Evolutionary conservation across 179 eudicot species (phyloP).

Genomic region (Pouteria campechiana): DNA sequence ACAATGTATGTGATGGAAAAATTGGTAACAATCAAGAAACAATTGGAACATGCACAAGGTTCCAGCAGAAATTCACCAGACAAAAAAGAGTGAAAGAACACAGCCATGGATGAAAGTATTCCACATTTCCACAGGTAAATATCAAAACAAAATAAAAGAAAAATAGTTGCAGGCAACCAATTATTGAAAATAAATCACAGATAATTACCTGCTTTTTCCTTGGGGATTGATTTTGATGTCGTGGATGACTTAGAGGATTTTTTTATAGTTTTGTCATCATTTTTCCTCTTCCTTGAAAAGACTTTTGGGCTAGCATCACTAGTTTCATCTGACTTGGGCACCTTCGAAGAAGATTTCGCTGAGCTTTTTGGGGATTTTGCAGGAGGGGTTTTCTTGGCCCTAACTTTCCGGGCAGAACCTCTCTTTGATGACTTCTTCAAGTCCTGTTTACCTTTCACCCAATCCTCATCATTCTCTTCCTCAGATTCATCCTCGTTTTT

Average conservation of each 20-base stretch:
- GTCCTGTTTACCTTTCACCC: constrained; percentile 20
- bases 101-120: too few species aligned
- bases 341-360: constrained; percentile 35
- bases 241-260: constrained; percentile 46
- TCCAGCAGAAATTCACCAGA: too few species aligned
- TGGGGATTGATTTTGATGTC: constrained; percentile 47
- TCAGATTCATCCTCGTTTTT: constrained; percentile 44
- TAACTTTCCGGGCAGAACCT: constrained; percentile 34
- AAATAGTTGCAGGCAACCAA: too few species aligned
- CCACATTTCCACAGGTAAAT: too few species aligned
- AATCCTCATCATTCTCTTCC: constrained; percentile 55
- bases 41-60: too few species aligned
- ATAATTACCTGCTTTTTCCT: constrained; percentile 38
- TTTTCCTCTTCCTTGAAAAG: constrained; percentile 63
- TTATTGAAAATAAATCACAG: constrained; percentile 1
- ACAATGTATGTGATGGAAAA: too few species aligned
- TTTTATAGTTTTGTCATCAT: constrained; percentile 35
- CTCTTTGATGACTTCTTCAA: constrained; percentile 34
- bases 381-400: constrained; percentile 26
- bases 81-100: too few species aligned
- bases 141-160: too few species aligned
- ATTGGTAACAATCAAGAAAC: too few species aligned
- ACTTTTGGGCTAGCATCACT: constrained; percentile 46
- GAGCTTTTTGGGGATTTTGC: constrained; percentile 39
- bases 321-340: constrained; percentile 22